Conservation (phyloP, 176 grass and related monocot species). For the Leersia perrieri region DNA sequence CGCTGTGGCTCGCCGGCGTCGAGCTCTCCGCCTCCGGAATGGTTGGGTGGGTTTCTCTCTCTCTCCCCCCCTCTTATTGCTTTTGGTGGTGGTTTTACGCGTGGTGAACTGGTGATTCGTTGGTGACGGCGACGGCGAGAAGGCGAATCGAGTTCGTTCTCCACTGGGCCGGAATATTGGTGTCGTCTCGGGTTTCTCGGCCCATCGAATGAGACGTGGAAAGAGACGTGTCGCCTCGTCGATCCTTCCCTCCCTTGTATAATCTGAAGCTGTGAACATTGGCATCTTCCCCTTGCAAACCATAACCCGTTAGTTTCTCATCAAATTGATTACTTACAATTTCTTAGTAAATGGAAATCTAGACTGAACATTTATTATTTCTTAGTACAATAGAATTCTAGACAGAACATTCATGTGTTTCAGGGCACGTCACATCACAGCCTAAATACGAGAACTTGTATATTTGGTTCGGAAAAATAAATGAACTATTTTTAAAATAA, state of each 20-base stretch:
- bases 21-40: neutral
- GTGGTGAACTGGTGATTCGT: neutral
- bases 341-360: too few species aligned
- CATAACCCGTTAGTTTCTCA: neutral
- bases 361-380: too few species aligned
- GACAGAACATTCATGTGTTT: too few species aligned
- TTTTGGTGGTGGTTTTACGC: constrained; percentile 24
- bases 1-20: neutral
- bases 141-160: neutral
- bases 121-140: neutral
- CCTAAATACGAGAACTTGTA: too few species aligned
- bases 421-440: too few species aligned
- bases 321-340: too few species aligned
- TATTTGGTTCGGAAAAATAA: too few species aligned
- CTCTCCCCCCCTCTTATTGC: neutral
- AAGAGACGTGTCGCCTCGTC: neutral
- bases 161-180: neutral
- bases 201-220: neutral
- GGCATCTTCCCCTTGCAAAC: too few species aligned
- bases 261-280: too few species aligned
- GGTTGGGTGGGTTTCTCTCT: neutral
- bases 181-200: neutral
- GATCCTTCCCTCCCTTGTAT: neutral
- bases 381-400: too few species aligned
- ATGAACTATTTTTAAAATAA: too few species aligned